phyloP scores from a whole-genome alignment of 345 rosid genomes.

The Syzygium oleosum region DNA sequence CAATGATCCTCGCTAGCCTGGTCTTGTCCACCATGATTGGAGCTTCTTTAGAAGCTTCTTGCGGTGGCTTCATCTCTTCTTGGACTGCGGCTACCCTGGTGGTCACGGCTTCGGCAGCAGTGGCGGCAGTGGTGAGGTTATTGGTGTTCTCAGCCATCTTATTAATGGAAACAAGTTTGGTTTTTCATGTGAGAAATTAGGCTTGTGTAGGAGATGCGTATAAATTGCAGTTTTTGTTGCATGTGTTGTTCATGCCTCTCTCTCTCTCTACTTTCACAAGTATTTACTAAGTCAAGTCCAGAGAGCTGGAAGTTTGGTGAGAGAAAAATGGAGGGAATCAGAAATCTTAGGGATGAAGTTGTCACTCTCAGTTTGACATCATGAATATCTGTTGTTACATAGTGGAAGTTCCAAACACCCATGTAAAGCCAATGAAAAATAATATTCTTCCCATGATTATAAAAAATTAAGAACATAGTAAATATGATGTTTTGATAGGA shows the following conservation, averaged over 20 bases:
- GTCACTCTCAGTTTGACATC: not conserved
- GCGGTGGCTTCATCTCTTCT: not conserved
- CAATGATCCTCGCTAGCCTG: slow-evolving; percentile 11
- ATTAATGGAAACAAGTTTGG: not conserved
- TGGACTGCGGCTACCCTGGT: not conserved
- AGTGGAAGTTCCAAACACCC: not conserved
- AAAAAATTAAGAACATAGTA: not conserved
- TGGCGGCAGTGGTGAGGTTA: not conserved
- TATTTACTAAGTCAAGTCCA: not conserved
- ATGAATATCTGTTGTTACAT: not conserved
- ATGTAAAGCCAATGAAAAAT: not conserved
- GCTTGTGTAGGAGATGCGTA: not conserved
- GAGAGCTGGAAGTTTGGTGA: not conserved
- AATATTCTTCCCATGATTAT: not conserved
- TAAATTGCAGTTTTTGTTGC: not conserved
- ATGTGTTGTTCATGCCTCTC: not conserved
- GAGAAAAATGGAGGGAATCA: not conserved
- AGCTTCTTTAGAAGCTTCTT: not conserved
- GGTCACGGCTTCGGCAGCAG: not conserved
- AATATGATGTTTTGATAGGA: not conserved
- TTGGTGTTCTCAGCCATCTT: not conserved
- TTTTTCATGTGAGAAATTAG: not conserved
- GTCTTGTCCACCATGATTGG: not conserved
- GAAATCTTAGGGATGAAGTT: not conserved
- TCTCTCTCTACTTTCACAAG: not conserved